These are phyloP conservation scores for Periconia digitata DNA, from an alignment of 2,329 filamentous ascomycete genomes.

Conservation along the genomic window DNA sequence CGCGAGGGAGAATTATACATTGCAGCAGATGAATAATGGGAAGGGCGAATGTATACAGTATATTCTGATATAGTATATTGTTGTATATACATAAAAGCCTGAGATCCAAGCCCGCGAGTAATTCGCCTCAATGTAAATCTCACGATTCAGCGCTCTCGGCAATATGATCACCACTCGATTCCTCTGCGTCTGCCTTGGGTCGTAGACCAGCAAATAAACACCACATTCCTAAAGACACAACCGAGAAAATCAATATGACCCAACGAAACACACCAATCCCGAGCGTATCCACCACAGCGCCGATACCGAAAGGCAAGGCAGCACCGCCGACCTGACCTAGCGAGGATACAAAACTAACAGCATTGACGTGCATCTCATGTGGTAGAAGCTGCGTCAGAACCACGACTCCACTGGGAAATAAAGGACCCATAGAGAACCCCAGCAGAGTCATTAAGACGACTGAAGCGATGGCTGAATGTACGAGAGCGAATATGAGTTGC, in stretches of 20 bases:
- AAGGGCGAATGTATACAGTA: too few relatives aligned
- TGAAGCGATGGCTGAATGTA: constrained; percentile 23
- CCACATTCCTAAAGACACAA: constrained; percentile 27
- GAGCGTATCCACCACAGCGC: constrained; percentile 42
- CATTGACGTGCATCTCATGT: constrained; percentile 44
- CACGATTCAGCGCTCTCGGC: not conserved
- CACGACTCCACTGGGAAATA: constrained; percentile 48
- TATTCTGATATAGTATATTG: too few relatives aligned
- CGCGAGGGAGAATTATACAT: too few relatives aligned
- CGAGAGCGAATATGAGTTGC: constrained; percentile 22
- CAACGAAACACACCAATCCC: constrained; percentile 45
- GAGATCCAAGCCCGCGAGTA: too few relatives aligned
- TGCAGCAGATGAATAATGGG: too few relatives aligned
- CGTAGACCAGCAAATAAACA: not conserved
- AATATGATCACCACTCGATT: not conserved
- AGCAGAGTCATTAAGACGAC: constrained; percentile 34
- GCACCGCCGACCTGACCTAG: constrained; percentile 50
- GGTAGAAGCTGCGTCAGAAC: constrained; percentile 43
- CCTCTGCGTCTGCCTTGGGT: not conserved
- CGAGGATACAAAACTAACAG: constrained; percentile 49
- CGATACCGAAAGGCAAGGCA: constrained; percentile 48
- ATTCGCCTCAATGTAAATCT: too few relatives aligned
- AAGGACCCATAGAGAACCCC: constrained; percentile 46
- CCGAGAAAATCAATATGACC: constrained; percentile 25
- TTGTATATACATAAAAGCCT: too few relatives aligned